These are phyloP conservation scores for Neopestalotiopsis rosae DNA, from an alignment of 2,329 filamentous ascomycete genomes.

Conservation along the genomic window DNA sequence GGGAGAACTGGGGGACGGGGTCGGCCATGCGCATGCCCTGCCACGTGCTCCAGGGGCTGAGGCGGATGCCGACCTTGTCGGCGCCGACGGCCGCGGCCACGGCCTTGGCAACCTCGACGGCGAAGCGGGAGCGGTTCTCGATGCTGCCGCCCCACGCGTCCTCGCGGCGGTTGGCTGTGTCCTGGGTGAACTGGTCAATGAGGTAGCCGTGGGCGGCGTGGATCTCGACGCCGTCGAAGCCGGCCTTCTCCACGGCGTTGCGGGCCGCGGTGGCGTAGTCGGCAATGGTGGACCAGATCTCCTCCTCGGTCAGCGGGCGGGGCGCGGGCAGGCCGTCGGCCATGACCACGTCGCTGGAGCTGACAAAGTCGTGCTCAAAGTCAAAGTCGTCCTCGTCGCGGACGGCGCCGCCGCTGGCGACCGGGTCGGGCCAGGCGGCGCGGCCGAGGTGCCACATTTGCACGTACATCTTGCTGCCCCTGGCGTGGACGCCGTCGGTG, in stretches of 20 bases:
- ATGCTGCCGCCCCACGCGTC: slow-evolving; percentile 60
- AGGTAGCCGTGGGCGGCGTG: slow-evolving; percentile 51
- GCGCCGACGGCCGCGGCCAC: slow-evolving; percentile 55
- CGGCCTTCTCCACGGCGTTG: slow-evolving; percentile 30
- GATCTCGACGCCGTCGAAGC: slow-evolving; percentile 26
- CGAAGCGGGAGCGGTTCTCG: slow-evolving; percentile 58
- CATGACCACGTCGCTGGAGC: slow-evolving; percentile 34
- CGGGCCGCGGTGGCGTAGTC: slow-evolving; percentile 26
- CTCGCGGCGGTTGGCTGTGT: slow-evolving; percentile 57
- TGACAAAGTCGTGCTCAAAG: slow-evolving; percentile 31
- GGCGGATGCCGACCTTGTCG: slow-evolving; percentile 52
- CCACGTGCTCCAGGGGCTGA: slow-evolving; percentile 59
- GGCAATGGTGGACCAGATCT: slow-evolving; percentile 21
- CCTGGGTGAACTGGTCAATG: slow-evolving; percentile 61
- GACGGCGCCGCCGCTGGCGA: slow-evolving; percentile 22
- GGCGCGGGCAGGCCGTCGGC: slow-evolving; percentile 22
- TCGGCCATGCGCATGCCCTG: slow-evolving; percentile 63
- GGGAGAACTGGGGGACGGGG: slow-evolving; percentile 59
- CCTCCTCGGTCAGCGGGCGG: slow-evolving; percentile 32
- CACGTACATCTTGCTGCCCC: slow-evolving; percentile 61
- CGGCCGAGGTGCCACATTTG: slow-evolving; percentile 70
- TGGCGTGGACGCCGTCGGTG: slow-evolving; percentile 62
- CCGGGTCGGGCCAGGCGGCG: slow-evolving; percentile 42
- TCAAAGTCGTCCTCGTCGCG: slow-evolving; percentile 33
- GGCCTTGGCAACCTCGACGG: slow-evolving; percentile 56